Percentiles rank a stretch among this genome's conserved stretches.
Evolutionary conservation across 2,329 filamentous ascomycete species (phyloP).

Genomic region (Hypoxylon sp.): DNA sequence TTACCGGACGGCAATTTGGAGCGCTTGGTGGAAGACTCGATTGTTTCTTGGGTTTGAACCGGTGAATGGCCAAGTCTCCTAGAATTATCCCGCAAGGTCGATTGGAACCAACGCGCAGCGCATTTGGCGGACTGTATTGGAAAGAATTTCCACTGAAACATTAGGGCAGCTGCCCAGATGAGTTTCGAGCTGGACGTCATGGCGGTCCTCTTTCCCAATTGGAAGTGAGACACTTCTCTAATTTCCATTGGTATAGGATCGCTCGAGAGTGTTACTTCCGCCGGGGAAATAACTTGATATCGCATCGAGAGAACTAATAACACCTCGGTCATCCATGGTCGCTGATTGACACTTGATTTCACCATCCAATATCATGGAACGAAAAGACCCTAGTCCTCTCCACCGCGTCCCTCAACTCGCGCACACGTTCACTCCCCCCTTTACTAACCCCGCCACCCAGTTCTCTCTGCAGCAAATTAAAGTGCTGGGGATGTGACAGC

Average conservation of each 20-base stretch:
- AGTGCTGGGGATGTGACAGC: constrained; percentile 31
- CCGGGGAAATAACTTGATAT: background rate
- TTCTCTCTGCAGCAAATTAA: constrained; percentile 36
- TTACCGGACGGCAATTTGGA: constrained; percentile 5
- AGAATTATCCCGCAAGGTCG: background rate
- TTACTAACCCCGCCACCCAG: constrained; percentile 18
- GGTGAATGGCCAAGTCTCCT: constrained; percentile 4
- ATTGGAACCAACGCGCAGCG: background rate
- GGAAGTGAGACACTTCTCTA: background rate
- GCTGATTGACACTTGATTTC: background rate
- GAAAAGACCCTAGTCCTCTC: constrained; percentile 32
- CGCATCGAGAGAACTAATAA: background rate
- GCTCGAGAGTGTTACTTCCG: background rate
- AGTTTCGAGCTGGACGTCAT: background rate
- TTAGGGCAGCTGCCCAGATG: background rate
- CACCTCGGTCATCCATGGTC: background rate
- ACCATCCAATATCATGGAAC: constrained; percentile 25
- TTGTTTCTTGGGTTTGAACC: background rate
- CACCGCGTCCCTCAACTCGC: constrained; percentile 24
- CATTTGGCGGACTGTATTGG: background rate
- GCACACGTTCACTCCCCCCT: constrained; percentile 20
- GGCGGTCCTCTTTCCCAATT: background rate
- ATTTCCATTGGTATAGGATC: background rate
- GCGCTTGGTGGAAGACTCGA: constrained; percentile 16
- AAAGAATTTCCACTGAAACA: background rate